Evolutionary conservation across 176 grass and related monocot genomes (phyloP).

Genomic region (Coix lacrymajobi): DNA sequence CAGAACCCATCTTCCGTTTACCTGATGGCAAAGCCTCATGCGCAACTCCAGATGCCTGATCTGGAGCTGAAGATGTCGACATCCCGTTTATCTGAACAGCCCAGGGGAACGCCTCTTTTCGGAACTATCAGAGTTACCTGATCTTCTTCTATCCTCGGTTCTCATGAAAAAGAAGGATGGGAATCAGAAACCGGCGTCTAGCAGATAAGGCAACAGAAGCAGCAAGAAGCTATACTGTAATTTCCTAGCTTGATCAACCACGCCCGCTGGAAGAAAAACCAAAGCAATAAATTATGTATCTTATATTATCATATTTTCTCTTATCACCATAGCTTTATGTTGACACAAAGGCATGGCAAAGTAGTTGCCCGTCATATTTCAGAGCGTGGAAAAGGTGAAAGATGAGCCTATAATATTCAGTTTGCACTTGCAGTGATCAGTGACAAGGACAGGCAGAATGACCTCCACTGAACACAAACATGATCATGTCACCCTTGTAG

Average conservation of each 20-base stretch:
- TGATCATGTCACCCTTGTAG: slow-evolving; percentile 1
- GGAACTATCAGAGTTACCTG: slow-evolving; percentile 38
- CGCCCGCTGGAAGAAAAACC: neutral
- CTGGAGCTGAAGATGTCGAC: slow-evolving; percentile 66
- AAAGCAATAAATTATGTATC: neutral
- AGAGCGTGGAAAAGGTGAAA: slow-evolving; percentile 27
- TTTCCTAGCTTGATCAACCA: neutral
- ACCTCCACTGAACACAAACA: neutral
- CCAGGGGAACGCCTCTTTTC: slow-evolving; percentile 16
- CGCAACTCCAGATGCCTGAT: slow-evolving; percentile 34
- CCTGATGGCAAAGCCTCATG: slow-evolving; percentile 27
- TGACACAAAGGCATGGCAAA: slow-evolving; percentile 31
- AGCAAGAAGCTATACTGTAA: neutral
- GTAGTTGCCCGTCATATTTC: slow-evolving; percentile 6
- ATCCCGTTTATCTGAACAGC: slow-evolving; percentile 31
- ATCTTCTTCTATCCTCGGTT: slow-evolving; percentile 1
- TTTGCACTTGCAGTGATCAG: slow-evolving; percentile 20
- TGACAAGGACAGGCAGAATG: slow-evolving; percentile 33
- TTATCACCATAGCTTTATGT: slow-evolving; percentile 39
- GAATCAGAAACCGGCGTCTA: slow-evolving; percentile 2
- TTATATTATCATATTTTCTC: neutral
- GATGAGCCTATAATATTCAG: slow-evolving; percentile 32
- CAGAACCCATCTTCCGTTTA: neutral
- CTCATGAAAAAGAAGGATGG: neutral
- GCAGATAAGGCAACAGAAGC: neutral